Evolutionary conservation across 176 grass and related monocot genomes (phyloP), one percentile per base, ranked within the genome.

Genomic region (Juncus inflexus): DNA sequence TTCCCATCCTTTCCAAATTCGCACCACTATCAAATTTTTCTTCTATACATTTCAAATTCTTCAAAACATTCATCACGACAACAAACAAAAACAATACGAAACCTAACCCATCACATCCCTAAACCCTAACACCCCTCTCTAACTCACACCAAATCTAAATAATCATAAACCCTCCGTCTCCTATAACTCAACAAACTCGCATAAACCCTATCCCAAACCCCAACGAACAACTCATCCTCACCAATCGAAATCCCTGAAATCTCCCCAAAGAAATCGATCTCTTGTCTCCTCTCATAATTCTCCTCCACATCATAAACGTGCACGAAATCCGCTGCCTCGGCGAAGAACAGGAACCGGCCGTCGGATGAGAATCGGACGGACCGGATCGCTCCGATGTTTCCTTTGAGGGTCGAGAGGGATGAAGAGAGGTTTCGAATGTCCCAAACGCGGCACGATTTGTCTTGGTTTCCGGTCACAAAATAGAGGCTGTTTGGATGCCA

Each of bases 231-330:
- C n/a, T 47, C 43, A 0, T 97, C 92, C 0, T 84, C 84, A 50
- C 85, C 90, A 36, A 97, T 70, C 0, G 92, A 86, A 12, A 91
- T 75, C 59, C 92, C 92, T 0, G 85, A 97, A 28, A 97, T 87
- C 56, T 97, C 92, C 1, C 92, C 92, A 9, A 97, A 97, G 13
- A 97, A 97, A 63, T 97, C 92, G 0, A 91, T 77, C 84, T 96
- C 92, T 58, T 97, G 92, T 43, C 74, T 68, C 60, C 78, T 86
- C 42, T 61, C 78, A 65, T 97, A 97, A 59, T 69, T 76, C 0
- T 61, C 57, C 0, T 65, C 13, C 0, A 67, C 7, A 0, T 72
- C 73, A 56, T 83, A 91, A 9, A 97, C 66, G 10, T 97, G 92
- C 43, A 97, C 92, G 2, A 91, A 97, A 72, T 97, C 92, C 1